Base-by-base conservation (phyloP, 2,329 filamentous ascomycete genomes). In the Hirsutella minnesotensis region DNA sequence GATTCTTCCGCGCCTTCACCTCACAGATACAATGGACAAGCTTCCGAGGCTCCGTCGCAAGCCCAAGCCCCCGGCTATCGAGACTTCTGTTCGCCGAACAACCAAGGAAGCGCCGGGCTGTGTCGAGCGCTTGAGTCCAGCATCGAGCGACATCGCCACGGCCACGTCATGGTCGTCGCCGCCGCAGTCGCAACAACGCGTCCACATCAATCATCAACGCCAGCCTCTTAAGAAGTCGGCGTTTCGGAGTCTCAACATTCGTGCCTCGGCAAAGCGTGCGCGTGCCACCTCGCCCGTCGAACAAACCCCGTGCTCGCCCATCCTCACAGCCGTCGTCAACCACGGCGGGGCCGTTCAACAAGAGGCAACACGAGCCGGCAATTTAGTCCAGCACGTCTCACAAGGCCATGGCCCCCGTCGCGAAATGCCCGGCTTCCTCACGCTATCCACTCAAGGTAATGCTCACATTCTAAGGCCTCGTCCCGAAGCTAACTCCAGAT, bases 201-300 rank as follows among this genome's bases (percentile, higher is more conserved):
- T 9, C 8, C 33, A 13, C 22, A 9, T 36, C 40, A 34, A 19
- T 39, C 49, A 48, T 38, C 49, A 53, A 22, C 29, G 9, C 12
- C 39, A 34, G 22, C n/a, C 20, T 4, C 47, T 47, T 31, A 61
- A 61, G 44, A 61, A 59, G 35, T 60, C 63, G 16, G 56, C 69
- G 34, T 70, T 73, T 40, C 64, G 66, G 34, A 62, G 59, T 47
- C 60, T 73, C 44, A 63, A 67, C 41, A 59, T 72, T 41, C 64
- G 66, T 42, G 58, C 62, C 42, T 62, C 67, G 20, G 59, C 64
- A 42, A 73, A 73, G 57, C 67, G 70, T 53, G 66, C 67, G 16
- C 56, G 61, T 41, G 54, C 57, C 44, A 63, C 65, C 41, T 71
- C 70, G 16, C 62, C 65, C 33, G 56, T 56, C 24, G 49, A 56